These are phyloP conservation scores for Malbranchea cinnamomea DNA, from an alignment of 2,329 filamentous ascomycete species.

Conservation along the genomic window DNA sequence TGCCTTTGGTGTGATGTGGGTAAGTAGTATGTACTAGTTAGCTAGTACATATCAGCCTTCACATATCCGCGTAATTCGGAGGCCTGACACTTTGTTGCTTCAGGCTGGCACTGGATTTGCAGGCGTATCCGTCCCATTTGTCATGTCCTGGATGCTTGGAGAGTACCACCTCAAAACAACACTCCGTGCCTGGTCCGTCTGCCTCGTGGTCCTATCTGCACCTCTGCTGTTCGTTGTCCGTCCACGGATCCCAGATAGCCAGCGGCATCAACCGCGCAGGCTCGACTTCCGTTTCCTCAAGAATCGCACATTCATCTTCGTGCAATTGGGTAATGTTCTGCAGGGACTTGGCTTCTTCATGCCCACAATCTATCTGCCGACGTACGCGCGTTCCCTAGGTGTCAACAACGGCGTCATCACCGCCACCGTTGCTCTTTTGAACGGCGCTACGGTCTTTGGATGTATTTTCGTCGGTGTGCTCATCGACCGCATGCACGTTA, in stretches of 20 bases:
- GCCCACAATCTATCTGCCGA: slow-evolving; percentile 24
- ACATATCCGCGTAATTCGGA: neutral
- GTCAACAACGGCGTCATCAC: slow-evolving; percentile 14
- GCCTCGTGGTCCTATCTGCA: slow-evolving; percentile 24
- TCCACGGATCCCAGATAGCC: slow-evolving; percentile 14
- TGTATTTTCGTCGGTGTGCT: slow-evolving; percentile 22
- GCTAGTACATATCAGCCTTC: too few relatives aligned
- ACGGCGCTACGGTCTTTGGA: slow-evolving; percentile 19
- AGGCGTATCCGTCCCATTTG: slow-evolving; percentile 18
- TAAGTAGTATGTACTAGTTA: slow-evolving; percentile 6
- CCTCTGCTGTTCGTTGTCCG: slow-evolving; percentile 21
- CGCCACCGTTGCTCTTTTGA: slow-evolving; percentile 18
- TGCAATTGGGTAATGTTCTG: slow-evolving; percentile 30
- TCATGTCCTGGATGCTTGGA: slow-evolving; percentile 18
- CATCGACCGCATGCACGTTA: slow-evolving; percentile 28
- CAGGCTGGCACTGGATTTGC: slow-evolving; percentile 20
- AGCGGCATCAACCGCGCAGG: slow-evolving; percentile 11
- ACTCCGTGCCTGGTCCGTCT: slow-evolving; percentile 15
- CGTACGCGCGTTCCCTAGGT: slow-evolving; percentile 19
- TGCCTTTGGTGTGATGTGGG: slow-evolving; percentile 39
- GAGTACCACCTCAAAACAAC: slow-evolving; percentile 15
- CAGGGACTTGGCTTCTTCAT: slow-evolving; percentile 24
- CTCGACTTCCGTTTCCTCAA: slow-evolving; percentile 21
- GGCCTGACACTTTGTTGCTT: neutral
- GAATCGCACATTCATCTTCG: slow-evolving; percentile 28